These are phyloP conservation scores for Monilinia aucupariae DNA, from an alignment of 2,329 filamentous ascomycete species.

Conservation along the genomic window DNA sequence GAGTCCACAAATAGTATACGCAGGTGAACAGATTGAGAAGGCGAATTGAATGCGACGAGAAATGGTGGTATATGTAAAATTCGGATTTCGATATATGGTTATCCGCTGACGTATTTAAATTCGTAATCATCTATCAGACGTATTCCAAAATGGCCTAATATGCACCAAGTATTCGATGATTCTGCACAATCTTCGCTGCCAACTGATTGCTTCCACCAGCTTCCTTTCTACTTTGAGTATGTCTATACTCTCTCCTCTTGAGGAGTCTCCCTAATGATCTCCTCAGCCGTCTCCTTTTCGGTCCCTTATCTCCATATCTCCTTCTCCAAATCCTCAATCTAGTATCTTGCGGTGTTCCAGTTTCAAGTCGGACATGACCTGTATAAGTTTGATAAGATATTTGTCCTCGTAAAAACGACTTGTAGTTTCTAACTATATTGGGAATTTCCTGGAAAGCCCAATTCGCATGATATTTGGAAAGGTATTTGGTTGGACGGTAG, in stretches of 20 bases:
- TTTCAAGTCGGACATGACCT: background rate
- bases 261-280: background rate
- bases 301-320: background rate
- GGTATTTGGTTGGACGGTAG: background rate
- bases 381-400: slow-evolving; percentile 8
- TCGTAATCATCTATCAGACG: background rate
- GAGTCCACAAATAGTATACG: no score
- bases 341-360: background rate
- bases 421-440: background rate
- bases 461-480: background rate
- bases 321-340: slow-evolving; percentile 10
- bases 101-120: background rate
- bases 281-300: background rate
- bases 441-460: slow-evolving; percentile 2
- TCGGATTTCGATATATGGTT: background rate
- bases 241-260: background rate
- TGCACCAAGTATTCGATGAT: background rate
- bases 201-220: slow-evolving; percentile 1
- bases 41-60: no score
- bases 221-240: background rate
- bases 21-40: background rate
- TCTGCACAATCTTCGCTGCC: background rate
- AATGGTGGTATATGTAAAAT: background rate
- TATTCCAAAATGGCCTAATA: background rate
- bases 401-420: background rate